Evolutionary conservation across 768 basidiomycete species (phyloP).

Genomic region (Lanmaoa rubissima): DNA sequence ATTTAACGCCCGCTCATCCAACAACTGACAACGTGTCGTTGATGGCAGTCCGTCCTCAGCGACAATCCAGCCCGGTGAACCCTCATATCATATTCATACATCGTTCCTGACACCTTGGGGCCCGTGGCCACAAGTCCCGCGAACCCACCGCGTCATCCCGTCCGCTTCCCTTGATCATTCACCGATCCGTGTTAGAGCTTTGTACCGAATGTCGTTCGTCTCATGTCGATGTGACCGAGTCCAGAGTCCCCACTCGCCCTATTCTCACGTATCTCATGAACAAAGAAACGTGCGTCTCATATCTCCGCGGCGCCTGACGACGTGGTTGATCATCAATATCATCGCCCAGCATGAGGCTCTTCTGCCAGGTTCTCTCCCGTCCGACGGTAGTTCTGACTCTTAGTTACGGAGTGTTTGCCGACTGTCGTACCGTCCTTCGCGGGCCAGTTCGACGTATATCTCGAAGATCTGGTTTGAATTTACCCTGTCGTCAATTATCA

Average conservation of each 20-base stretch:
- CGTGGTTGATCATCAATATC: background rate
- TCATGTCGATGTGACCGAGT: background rate
- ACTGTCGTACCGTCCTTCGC: background rate
- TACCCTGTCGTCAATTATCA: background rate
- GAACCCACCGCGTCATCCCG: conserved; percentile 7
- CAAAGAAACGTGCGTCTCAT: background rate
- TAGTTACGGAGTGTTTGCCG: background rate
- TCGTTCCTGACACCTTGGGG: background rate
- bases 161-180: background rate
- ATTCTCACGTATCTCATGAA: conserved; percentile 1
- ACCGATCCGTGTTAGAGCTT: no score
- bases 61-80: background rate
- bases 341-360: background rate
- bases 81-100: background rate
- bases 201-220: background rate
- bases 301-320: conserved; percentile 12
- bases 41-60: background rate
- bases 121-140: background rate
- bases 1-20: background rate
- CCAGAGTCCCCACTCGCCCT: background rate
- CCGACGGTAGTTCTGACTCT: background rate
- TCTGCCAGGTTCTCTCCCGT: background rate
- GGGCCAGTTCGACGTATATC: background rate
- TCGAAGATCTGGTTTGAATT: background rate
- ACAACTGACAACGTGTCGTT: no score